phyloP scores from a whole-genome alignment of 2,329 filamentous ascomycete genomes.

The Leptographium lundbergii region DNA sequence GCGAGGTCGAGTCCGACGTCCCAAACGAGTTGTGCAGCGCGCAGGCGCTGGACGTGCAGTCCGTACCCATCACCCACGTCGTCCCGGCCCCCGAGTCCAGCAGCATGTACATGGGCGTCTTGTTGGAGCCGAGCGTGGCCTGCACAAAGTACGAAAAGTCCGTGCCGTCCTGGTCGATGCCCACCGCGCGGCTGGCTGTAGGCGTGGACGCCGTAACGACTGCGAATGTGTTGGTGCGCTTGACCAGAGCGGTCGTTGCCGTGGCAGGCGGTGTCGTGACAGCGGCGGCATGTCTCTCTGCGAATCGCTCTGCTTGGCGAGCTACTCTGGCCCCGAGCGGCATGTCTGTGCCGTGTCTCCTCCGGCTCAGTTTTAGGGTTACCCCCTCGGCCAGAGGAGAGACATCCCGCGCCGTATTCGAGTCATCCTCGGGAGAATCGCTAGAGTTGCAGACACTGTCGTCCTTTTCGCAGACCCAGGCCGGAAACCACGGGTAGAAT shows the following conservation, averaged over 20 bases:
- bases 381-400: background rate
- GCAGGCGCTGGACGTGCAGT: conserved; percentile 57
- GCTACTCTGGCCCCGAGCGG: conserved; percentile 23
- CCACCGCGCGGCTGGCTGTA: conserved; percentile 33
- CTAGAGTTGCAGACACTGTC: conserved; percentile 14
- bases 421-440: background rate
- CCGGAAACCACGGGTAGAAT: conserved; percentile 33
- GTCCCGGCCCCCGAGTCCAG: conserved; percentile 57
- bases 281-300: conserved; percentile 25
- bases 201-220: conserved; percentile 34
- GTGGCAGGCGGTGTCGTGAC: conserved; percentile 9
- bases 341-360: conserved; percentile 16
- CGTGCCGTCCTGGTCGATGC: conserved; percentile 50
- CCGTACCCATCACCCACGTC: conserved; percentile 70
- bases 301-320: conserved; percentile 24
- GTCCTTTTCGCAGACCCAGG: conserved; percentile 15
- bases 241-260: conserved; percentile 15
- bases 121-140: conserved; percentile 41
- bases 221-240: conserved; percentile 33
- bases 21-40: conserved; percentile 58
- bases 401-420: background rate
- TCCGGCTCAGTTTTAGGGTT: conserved; percentile 5
- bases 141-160: conserved; percentile 55
- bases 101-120: conserved; percentile 45
- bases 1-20: conserved; percentile 48